phyloP scores from a whole-genome alignment of 495 filamentous ascomycete species.

The Penicillium daleae region DNA sequence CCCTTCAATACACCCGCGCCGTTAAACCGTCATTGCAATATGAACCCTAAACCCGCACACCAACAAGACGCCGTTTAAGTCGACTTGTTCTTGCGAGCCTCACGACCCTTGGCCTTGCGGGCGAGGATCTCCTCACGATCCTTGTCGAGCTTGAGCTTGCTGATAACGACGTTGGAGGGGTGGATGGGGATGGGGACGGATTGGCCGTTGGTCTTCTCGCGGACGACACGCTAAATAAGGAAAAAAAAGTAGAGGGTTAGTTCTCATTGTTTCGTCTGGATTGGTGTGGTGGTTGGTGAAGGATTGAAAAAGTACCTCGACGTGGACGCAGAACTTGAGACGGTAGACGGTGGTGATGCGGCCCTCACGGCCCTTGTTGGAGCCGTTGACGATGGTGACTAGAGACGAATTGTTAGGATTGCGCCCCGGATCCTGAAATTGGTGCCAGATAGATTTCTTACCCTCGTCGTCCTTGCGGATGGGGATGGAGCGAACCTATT shows the following conservation, averaged over 20 bases:
- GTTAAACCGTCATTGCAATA: conserved; percentile 43
- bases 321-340: conserved; percentile 92
- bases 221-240: conserved; percentile 57
- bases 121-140: conserved; percentile 94
- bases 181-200: conserved; percentile 85
- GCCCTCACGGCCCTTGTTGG: conserved; percentile 93
- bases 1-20: conserved; percentile 41
- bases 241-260: neutral
- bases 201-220: conserved; percentile 94
- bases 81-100: conserved; percentile 60
- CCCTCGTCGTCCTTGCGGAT: conserved; percentile 97
- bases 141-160: conserved; percentile 97
- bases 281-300: neutral
- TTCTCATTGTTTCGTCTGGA: neutral
- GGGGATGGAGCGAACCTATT: conserved; percentile 90
- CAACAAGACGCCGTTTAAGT: conserved; percentile 37
- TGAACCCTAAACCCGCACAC: conserved; percentile 41
- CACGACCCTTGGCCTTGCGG: conserved; percentile 47
- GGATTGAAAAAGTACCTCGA: conserved; percentile 60
- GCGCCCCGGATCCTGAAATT: neutral
- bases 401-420: neutral
- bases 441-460: neutral
- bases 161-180: conserved; percentile 93
- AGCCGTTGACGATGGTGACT: conserved; percentile 78
- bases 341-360: conserved; percentile 94